Base-by-base conservation (phyloP, 139 green algal genomes). In the Zygnema circumcarinatum region DNA sequence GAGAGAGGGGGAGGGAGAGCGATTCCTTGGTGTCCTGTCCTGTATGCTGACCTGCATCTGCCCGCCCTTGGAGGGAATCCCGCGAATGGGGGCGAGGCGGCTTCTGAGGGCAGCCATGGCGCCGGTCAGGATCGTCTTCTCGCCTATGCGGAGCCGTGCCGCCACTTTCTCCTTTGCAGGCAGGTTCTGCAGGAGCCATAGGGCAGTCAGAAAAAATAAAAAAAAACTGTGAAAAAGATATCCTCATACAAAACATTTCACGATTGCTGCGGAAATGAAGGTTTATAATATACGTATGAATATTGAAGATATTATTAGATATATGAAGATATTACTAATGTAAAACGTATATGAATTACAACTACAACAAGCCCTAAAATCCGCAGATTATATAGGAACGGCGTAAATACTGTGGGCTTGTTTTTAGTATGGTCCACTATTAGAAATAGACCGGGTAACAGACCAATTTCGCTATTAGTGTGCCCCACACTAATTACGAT, bases 31-130 rank as follows among this genome's bases (percentile, higher is more conserved):
- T n/a, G n/a, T n/a, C n/a, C n/a, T n/a, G n/a, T n/a, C n/a, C n/a
- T n/a, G n/a, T n/a, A n/a, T n/a, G n/a, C n/a, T n/a, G n/a, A 88
- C 84, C 84, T 89, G 11, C 79, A 89, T 67, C 11, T 67, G 74
- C 35, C 96, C 95, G 25, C 84, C 83, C 92, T 99, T 99, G 36
- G 95, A 98, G 16, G 97, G 97, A 83, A 99, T 97, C 78, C 97
- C 97, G 3, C 97, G 92, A 75, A 99, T 98, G 62, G 97, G 97
- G 1, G 97, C 97, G 76, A 99, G 90, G 20, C 94, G 89, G 2
- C 85, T 81, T 0, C 90, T 69, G 1, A 93, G 93, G 25, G 90
- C 95, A 41, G 94, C 93, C 89, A 97, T 95, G 29, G 93, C 96
- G 67, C 91, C 88, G 40, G 86, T 74, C 56, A 97, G 67, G 22